Conservation (phyloP, 2,329 filamentous ascomycete genomes). For the Domatiomyces catenatus region DNA sequence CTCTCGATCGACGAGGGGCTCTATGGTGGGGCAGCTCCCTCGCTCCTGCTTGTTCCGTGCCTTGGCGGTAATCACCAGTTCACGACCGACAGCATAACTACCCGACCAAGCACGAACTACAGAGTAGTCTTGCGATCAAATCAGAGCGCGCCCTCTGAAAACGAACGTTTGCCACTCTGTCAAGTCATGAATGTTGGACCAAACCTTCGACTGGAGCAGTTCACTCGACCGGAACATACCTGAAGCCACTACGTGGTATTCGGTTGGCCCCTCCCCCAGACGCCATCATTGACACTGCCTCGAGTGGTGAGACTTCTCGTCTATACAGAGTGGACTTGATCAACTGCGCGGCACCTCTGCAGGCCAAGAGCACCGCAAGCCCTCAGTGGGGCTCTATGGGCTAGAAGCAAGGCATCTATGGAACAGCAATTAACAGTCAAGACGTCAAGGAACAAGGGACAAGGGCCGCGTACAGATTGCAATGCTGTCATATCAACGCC, state of each 20-base stretch:
- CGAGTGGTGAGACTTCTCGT: background rate
- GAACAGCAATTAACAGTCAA: too few relatives aligned
- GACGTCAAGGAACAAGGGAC: too few relatives aligned
- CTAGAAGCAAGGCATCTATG: too few relatives aligned
- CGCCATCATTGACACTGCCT: constrained; percentile 1
- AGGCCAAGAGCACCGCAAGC: too few relatives aligned
- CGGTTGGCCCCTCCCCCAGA: background rate
- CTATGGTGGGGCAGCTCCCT: background rate
- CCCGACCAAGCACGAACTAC: too few relatives aligned
- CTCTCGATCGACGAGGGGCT: background rate
- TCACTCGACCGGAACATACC: background rate
- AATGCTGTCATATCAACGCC: too few relatives aligned
- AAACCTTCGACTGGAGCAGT: constrained; percentile 1
- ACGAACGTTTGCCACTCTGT: too few relatives aligned
- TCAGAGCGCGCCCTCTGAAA: too few relatives aligned
- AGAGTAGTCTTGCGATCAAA: too few relatives aligned
- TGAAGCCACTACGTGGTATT: background rate
- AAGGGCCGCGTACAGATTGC: too few relatives aligned
- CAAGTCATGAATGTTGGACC: constrained; percentile 1
- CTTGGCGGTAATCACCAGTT: background rate
- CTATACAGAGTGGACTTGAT: background rate
- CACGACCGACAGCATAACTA: too few relatives aligned
- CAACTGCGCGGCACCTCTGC: background rate
- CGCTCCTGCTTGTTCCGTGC: background rate
- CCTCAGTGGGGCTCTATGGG: too few relatives aligned